Evolutionary conservation across 1,284 basidiomycete genomes (phyloP).

Genomic region (Cutaneotrichosporon spelunceum): DNA sequence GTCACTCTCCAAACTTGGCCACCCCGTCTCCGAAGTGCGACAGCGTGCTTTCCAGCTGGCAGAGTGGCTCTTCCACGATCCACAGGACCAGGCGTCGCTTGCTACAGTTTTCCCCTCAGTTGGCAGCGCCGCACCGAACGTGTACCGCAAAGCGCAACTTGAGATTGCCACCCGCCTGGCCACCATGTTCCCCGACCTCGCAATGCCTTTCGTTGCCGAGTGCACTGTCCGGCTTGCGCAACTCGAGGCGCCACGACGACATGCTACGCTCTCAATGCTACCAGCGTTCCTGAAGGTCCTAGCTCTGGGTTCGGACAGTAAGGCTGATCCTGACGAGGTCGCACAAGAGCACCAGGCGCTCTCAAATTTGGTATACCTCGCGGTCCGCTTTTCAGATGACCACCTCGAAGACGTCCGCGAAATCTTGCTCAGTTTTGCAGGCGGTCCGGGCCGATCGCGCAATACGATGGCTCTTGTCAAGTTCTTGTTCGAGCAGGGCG

Average conservation of each 20-base stretch:
- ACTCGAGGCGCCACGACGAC: conserved; percentile 58
- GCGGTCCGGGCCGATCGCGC: conserved; percentile 26
- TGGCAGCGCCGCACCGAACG: conserved; percentile 67
- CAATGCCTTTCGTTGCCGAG: conserved; percentile 67
- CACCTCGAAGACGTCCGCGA: conserved; percentile 80
- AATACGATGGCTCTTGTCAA: conserved; percentile 78
- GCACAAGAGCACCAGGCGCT: conserved; percentile 64
- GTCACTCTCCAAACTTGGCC: conserved; percentile 79
- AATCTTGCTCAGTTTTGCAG: conserved; percentile 67
- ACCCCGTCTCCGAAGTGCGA: conserved; percentile 65
- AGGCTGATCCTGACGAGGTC: conserved; percentile 33
- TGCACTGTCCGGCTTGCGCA: conserved; percentile 70
- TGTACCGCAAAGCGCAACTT: conserved; percentile 76
- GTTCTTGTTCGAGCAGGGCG: conserved; percentile 82
- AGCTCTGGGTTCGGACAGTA: conserved; percentile 56
- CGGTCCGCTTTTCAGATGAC: conserved; percentile 70
- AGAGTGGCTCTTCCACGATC: conserved; percentile 64
- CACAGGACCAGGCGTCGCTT: conserved; percentile 55
- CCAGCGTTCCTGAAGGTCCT: conserved; percentile 77
- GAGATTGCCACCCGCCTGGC: conserved; percentile 75
- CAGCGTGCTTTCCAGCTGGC: conserved; percentile 74
- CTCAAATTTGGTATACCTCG: conserved; percentile 80
- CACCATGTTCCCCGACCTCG: conserved; percentile 70
- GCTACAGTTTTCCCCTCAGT: conserved; percentile 71
- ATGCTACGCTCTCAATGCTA: conserved; percentile 64